A percentile compares a stretch with the other conserved stretches of the same genome.
Evolutionary conservation across 108 stramenopile species (phyloP).

Genomic region (Stephanodiscus triporus): DNA sequence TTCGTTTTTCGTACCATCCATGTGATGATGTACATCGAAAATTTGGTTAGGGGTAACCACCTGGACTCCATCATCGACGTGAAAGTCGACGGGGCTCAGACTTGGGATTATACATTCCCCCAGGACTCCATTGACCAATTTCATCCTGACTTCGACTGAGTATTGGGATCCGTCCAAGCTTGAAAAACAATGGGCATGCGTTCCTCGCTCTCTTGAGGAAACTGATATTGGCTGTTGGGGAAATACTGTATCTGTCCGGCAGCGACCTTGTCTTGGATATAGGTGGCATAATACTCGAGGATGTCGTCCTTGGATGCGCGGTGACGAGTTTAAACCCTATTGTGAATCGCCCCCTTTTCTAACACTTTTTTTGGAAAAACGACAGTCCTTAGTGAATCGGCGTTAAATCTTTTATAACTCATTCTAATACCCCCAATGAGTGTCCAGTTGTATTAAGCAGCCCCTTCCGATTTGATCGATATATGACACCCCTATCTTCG

Average conservation of each 20-base stretch:
- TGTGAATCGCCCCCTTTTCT: too few species aligned
- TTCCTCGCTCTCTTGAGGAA: neutral
- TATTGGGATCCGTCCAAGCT: neutral
- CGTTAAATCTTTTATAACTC: too few species aligned
- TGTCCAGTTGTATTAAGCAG: too few species aligned
- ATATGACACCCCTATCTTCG: too few species aligned
- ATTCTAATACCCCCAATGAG: too few species aligned
- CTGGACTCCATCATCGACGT: conserved; percentile 15
- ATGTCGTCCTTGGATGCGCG: conserved; percentile 37
- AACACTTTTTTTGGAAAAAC: too few species aligned
- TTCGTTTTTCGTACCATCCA: neutral
- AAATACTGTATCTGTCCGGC: conserved; percentile 20
- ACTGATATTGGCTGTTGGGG: conserved; percentile 18
- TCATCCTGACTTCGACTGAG: conserved; percentile 20
- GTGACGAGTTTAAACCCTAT: too few species aligned
- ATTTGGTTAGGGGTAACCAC: conserved; percentile 38
- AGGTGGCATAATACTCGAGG: conserved; percentile 17
- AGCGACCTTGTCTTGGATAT: conserved; percentile 17
- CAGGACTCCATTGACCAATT: conserved; percentile 25
- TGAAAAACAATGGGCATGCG: neutral
- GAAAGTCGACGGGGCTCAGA: conserved; percentile 20
- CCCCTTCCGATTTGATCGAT: too few species aligned
- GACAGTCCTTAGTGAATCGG: too few species aligned
- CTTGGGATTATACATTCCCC: conserved; percentile 19
- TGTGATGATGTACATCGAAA: conserved; percentile 10